Base-by-base conservation (phyloP, 768 basidiomycete species). In the Cystofilobasidium macerans region DNA sequence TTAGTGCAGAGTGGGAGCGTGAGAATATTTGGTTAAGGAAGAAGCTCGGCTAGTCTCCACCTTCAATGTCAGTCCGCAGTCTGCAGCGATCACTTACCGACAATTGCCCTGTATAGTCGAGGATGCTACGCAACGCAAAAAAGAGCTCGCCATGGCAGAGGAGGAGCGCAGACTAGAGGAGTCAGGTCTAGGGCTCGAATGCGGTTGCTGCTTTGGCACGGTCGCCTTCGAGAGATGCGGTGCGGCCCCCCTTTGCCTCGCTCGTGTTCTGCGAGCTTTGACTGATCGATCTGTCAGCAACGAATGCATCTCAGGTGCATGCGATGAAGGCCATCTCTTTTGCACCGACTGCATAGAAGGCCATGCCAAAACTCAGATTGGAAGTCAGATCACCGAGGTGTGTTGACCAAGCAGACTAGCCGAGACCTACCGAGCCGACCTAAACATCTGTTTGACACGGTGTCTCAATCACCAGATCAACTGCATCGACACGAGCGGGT, bases 291-390 rank as follows among this genome's bases (percentile, higher is more conserved):
- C n/a, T n/a, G n/a, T n/a, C n/a, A n/a, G n/a, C n/a, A n/a, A n/a
- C n/a, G n/a, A n/a, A n/a, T n/a, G n/a, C n/a, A n/a, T n/a, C n/a
- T n/a, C n/a, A n/a, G n/a, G n/a, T n/a, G 90, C 93, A 76, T 94
- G 91, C 71, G 84, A 87, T 0, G 90, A 92, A 63, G 84, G 86
- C 0, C 91, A 95, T 73, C 82, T 91, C 2, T 95, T 94, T 78
- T 94, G 91, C 75, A 78, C 74, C 38, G 76, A 79, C 1, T 94
- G 91, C 73, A 81, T 89, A 75, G 81, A 76, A 0, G 76, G 80
- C 2, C 87, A 90, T 71, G 84, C 85, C 1, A 82, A 84, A 38
- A 85, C 79, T 32, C 79, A 83, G 35, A 81, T 93, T 14, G 78
- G 78, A 14, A 71, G 73, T 24, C 74, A 78, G 58, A 71, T 70